Conservation (phyloP, 345 rosid genomes). For the Moringa oleifera region DNA sequence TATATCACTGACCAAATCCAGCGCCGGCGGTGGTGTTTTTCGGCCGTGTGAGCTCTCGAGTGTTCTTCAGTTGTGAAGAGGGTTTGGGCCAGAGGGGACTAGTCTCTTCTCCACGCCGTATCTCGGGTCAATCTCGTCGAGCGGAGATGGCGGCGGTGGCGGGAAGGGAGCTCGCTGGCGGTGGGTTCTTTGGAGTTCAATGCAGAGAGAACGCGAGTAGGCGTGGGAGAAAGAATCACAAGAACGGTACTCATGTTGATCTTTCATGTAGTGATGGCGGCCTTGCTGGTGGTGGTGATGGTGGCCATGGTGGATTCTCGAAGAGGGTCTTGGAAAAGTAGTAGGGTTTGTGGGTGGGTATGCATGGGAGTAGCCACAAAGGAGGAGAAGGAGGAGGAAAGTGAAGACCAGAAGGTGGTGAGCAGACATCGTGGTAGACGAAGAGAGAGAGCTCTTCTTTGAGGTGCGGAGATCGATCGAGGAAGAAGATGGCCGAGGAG, state of each 20-base stretch:
- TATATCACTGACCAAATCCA: background rate
- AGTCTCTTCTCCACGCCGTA: conserved; percentile 61
- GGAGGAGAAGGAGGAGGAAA: conserved; percentile 8
- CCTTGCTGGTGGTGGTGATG: conserved; percentile 11
- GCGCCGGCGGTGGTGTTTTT: no score
- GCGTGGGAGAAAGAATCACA: conserved; percentile 28
- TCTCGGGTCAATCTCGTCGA: conserved; percentile 44
- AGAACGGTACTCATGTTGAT: no score
- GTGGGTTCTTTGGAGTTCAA: conserved; percentile 31
- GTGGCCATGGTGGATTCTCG: conserved; percentile 18
- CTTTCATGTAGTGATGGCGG: conserved; percentile 5
- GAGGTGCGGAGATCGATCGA: background rate
- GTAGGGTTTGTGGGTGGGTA: background rate
- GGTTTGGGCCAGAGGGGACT: conserved; percentile 70
- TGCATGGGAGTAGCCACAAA: conserved; percentile 6
- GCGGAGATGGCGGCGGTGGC: conserved; percentile 5
- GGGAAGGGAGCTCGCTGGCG: conserved; percentile 5
- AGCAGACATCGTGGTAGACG: background rate
- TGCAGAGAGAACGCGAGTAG: conserved; percentile 31
- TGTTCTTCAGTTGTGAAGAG: conserved; percentile 53
- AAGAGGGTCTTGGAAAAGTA: conserved; percentile 4
- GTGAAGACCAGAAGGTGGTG: background rate
- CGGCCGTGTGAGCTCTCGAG: no score
- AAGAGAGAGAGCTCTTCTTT: background rate
- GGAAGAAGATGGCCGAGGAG: conserved; percentile 3